Evolutionary conservation across 2,329 filamentous ascomycete genomes (phyloP).

Genomic region (Pseudofabraea citricarpa): DNA sequence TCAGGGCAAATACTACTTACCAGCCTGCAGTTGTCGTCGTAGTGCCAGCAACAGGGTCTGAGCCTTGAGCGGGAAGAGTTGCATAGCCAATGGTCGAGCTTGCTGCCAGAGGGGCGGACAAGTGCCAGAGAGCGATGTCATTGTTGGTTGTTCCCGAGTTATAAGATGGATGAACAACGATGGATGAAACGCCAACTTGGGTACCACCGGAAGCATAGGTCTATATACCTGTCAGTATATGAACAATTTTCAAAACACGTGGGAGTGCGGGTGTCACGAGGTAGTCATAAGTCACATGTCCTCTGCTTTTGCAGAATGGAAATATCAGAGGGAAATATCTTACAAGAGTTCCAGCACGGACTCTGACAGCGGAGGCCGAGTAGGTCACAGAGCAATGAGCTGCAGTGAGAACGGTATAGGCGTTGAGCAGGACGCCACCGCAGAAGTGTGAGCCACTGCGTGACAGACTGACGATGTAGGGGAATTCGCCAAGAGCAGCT

Average conservation of each 20-base stretch:
- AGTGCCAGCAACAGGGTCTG: slow-evolving; percentile 11
- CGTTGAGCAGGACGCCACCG: slow-evolving; percentile 16
- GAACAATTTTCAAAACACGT: not conserved
- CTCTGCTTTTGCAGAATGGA: not conserved
- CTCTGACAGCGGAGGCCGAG: slow-evolving; percentile 10
- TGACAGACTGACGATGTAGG: slow-evolving; percentile 15
- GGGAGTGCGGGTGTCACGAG: not conserved
- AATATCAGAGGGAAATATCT: slow-evolving; percentile 1
- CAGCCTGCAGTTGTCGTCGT: slow-evolving; percentile 9
- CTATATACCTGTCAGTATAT: slow-evolving; percentile 6
- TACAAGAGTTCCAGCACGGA: slow-evolving; percentile 18
- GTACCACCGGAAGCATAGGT: slow-evolving; percentile 15
- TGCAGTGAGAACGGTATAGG: slow-evolving; percentile 18
- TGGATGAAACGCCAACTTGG: slow-evolving; percentile 7
- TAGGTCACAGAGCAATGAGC: slow-evolving; percentile 15
- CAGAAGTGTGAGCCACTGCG: slow-evolving; percentile 13
- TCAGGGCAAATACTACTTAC: not conserved
- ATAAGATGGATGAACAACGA: slow-evolving; percentile 15
- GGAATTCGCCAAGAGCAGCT: slow-evolving; percentile 15
- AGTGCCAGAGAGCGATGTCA: slow-evolving; percentile 17
- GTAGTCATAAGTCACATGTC: not conserved
- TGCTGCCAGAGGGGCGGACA: slow-evolving; percentile 9
- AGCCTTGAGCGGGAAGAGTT: slow-evolving; percentile 10
- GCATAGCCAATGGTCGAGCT: slow-evolving; percentile 15
- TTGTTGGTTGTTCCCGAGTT: slow-evolving; percentile 4